phyloP scores from a whole-genome alignment of 2,329 filamentous ascomycete species.

The Neodidymelliopsis sp. region DNA sequence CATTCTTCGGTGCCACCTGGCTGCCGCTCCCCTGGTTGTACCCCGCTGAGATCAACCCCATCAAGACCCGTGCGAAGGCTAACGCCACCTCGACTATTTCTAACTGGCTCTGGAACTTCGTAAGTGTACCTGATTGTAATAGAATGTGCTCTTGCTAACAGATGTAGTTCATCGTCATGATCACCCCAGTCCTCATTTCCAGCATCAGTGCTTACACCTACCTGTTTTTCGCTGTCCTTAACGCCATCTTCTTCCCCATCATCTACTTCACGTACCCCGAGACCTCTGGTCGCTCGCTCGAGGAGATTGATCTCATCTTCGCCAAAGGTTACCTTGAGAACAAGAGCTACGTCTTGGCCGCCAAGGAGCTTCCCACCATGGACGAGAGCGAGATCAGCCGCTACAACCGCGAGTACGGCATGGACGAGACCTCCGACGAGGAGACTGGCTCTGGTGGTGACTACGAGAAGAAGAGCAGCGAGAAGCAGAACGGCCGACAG shows the following conservation, averaged over 20 bases:
- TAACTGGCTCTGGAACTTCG: slow-evolving; percentile 64
- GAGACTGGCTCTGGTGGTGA: slow-evolving; percentile 39
- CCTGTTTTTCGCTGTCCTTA: slow-evolving; percentile 61
- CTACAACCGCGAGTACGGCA: slow-evolving; percentile 44
- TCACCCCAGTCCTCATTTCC: slow-evolving; percentile 50
- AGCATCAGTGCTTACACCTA: slow-evolving; percentile 52
- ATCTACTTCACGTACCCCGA: slow-evolving; percentile 66
- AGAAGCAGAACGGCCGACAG: slow-evolving; percentile 17
- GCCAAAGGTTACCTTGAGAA: slow-evolving; percentile 48
- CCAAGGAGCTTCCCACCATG: slow-evolving; percentile 46
- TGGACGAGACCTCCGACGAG: slow-evolving; percentile 39
- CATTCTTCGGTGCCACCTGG: slow-evolving; percentile 72
- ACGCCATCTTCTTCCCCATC: slow-evolving; percentile 60
- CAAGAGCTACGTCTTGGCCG: slow-evolving; percentile 48
- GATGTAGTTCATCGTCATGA: slow-evolving; percentile 49
- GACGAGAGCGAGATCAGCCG: slow-evolving; percentile 45
- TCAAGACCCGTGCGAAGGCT: slow-evolving; percentile 63
- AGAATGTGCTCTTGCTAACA: slow-evolving; percentile 52
- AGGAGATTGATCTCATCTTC: slow-evolving; percentile 62
- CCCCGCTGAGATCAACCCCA: slow-evolving; percentile 61
- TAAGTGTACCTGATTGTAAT: slow-evolving; percentile 47
- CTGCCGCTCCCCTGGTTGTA: slow-evolving; percentile 69
- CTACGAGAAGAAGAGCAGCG: slow-evolving; percentile 31
- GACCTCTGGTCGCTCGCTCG: slow-evolving; percentile 58
- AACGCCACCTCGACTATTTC: slow-evolving; percentile 62